Percentiles rank a stretch among this genome's conserved stretches.
These are phyloP conservation scores for Aspergillus sp. DNA, from an alignment of 2,329 filamentous ascomycete genomes.

Conservation along the genomic window DNA sequence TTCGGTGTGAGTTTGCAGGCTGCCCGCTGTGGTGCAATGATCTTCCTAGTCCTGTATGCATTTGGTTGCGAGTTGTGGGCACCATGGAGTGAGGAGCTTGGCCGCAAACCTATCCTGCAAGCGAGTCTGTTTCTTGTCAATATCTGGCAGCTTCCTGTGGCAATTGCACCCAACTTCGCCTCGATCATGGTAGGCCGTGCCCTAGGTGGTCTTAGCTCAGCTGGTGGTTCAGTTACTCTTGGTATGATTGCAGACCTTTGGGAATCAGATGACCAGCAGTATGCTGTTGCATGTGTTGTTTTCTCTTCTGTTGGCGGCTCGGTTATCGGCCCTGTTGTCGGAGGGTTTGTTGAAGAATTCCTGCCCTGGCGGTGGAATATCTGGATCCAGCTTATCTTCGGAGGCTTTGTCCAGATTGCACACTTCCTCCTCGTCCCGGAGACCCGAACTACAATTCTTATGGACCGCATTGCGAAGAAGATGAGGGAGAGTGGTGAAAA, in stretches of 20 bases:
- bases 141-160: conserved; percentile 71
- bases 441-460: conserved; percentile 72
- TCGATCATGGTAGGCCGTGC: conserved; percentile 69
- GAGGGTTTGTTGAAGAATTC: conserved; percentile 69
- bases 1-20: conserved; percentile 68
- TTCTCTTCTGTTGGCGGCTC: conserved; percentile 79
- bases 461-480: conserved; percentile 76
- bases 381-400: conserved; percentile 83
- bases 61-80: conserved; percentile 89
- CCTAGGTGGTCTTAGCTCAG: conserved; percentile 68
- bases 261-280: conserved; percentile 69
- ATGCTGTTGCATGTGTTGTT: conserved; percentile 73
- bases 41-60: conserved; percentile 77
- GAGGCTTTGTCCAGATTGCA: conserved; percentile 64
- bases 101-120: conserved; percentile 74
- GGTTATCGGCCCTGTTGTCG: conserved; percentile 74
- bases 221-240: conserved; percentile 70
- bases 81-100: conserved; percentile 81
- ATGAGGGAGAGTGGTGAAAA: conserved; percentile 61
- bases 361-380: conserved; percentile 74
- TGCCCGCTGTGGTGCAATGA: conserved; percentile 71
- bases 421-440: conserved; percentile 73
- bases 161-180: conserved; percentile 70
- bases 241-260: conserved; percentile 76
- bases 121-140: conserved; percentile 73